Conservation (phyloP, 305 asterid genomes). For the Fraxinus latifolia region DNA sequence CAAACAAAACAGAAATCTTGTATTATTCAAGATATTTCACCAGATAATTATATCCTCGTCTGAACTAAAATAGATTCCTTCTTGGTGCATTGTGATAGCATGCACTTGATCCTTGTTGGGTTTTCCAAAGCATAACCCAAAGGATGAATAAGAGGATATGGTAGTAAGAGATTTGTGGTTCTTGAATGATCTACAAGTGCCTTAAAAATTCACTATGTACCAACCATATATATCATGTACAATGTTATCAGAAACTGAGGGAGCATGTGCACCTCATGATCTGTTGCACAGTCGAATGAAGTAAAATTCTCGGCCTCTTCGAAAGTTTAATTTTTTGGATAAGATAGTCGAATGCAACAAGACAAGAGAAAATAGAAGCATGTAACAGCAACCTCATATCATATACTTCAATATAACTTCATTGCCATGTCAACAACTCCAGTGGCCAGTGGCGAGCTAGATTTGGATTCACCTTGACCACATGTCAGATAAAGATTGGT, state of each 20-base stretch:
- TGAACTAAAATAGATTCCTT: not conserved
- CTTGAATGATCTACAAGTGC: not conserved
- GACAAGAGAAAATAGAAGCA: not conserved
- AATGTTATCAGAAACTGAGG: not conserved
- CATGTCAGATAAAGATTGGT: not conserved
- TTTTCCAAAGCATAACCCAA: not conserved
- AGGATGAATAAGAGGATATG: not conserved
- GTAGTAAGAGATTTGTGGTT: not conserved
- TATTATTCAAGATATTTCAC: not conserved
- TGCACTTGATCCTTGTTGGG: not conserved
- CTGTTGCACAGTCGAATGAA: not conserved
- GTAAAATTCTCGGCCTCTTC: not conserved
- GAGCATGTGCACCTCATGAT: not conserved
- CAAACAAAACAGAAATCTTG: not conserved
- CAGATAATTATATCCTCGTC: not conserved
- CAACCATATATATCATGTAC: not conserved
- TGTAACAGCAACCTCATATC: not conserved
- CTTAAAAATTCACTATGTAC: no score
- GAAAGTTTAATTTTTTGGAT: not conserved
- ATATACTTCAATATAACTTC: no score
- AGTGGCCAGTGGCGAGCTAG: not conserved
- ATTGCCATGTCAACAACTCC: not conserved
- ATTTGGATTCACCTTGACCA: not conserved
- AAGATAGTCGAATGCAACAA: not conserved
- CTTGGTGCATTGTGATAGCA: not conserved